Percentiles rank a stretch among this genome's conserved stretches.
These are phyloP conservation scores for Pecoramyces ruminantium DNA, from an alignment of 192 early-diverging fungal species.

Conservation along the genomic window DNA sequence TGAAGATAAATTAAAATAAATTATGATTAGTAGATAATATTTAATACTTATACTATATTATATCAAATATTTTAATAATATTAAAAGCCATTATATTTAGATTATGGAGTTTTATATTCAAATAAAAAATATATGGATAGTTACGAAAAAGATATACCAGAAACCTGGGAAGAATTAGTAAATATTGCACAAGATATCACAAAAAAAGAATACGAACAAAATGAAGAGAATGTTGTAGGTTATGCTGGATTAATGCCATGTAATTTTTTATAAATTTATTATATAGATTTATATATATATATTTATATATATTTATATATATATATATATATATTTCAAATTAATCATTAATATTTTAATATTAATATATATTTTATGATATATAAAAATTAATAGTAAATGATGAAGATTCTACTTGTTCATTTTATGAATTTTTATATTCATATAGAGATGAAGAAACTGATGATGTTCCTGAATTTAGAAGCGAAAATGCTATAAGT, in stretches of 20 bases:
- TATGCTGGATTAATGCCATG: not conserved
- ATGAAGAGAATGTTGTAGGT: not conserved
- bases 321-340: too few species aligned
- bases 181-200: not conserved
- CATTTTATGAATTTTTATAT: not conserved
- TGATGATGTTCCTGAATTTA: not conserved
- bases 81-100: not conserved
- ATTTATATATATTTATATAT: too few species aligned
- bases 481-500: not conserved
- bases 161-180: not conserved
- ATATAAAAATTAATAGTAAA: too few species aligned
- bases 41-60: too few species aligned
- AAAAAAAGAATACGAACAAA: not conserved
- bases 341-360: too few species aligned
- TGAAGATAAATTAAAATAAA: too few species aligned
- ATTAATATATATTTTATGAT: too few species aligned
- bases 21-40: too few species aligned
- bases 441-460: not conserved
- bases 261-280: not conserved
- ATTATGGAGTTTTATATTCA: not conserved
- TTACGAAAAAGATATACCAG: not conserved
- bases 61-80: too few species aligned
- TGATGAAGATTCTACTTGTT: not conserved
- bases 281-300: not conserved
- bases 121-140: not conserved